Conservation (phyloP, 2,329 filamentous ascomycete species). For the Diaporthe citrichinensis region DNA sequence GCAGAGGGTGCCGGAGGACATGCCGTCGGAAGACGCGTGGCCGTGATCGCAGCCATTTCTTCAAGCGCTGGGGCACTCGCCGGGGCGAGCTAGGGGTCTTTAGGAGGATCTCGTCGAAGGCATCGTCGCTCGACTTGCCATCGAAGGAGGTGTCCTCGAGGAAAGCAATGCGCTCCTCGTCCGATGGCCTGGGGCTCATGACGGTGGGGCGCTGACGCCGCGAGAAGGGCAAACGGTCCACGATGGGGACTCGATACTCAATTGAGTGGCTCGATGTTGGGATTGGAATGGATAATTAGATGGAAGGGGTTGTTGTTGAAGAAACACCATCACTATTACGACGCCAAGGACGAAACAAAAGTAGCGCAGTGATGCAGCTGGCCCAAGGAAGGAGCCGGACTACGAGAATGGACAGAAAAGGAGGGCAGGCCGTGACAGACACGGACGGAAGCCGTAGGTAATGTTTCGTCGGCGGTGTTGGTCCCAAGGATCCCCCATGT, state of each 20-base stretch:
- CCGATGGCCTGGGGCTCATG: constrained; percentile 35
- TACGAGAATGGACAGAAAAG: constrained; percentile 12
- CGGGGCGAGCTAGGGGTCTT: constrained; percentile 11
- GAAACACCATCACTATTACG: constrained; percentile 12
- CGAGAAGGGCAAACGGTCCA: constrained; percentile 21
- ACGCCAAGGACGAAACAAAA: constrained; percentile 22
- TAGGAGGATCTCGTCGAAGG: constrained; percentile 32
- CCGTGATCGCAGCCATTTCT: constrained; percentile 39
- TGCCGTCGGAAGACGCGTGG: constrained; percentile 39
- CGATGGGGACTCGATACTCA: not conserved
- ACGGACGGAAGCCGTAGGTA: not conserved
- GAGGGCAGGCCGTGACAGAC: constrained; percentile 17
- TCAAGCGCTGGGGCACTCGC: constrained; percentile 16
- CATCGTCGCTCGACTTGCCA: constrained; percentile 36
- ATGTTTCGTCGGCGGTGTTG: constrained; percentile 25
- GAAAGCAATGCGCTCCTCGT: constrained; percentile 42
- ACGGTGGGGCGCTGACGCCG: constrained; percentile 7
- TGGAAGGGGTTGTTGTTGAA: not conserved
- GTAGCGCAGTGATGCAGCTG: not conserved
- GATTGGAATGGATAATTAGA: not conserved
- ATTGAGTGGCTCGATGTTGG: not conserved
- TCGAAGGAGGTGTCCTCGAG: constrained; percentile 28
- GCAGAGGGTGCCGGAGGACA: constrained; percentile 37
- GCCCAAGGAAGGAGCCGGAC: not conserved
- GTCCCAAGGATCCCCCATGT: constrained; percentile 31